Percentiles rank a stretch among this genome's conserved stretches.
phyloP scores from a whole-genome alignment of 2,329 filamentous ascomycete species.

The Pseudopithomyces maydicus region DNA sequence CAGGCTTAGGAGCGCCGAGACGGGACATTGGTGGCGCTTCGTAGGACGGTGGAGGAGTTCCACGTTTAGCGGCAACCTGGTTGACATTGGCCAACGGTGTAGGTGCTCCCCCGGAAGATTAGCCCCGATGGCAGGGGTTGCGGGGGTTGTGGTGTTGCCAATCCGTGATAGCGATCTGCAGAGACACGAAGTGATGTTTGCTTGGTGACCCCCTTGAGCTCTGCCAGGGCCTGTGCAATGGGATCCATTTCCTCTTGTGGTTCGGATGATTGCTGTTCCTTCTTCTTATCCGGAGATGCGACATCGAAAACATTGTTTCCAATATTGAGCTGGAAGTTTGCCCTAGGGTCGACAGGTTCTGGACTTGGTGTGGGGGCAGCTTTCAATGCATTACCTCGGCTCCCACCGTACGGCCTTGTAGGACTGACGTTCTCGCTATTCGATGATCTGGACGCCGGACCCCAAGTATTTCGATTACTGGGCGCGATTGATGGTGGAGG shows the following conservation, averaged over 20 bases:
- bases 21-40: constrained; percentile 74
- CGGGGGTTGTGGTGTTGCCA: constrained; percentile 74
- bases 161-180: constrained; percentile 94
- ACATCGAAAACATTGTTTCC: constrained; percentile 97
- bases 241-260: constrained; percentile 74
- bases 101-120: constrained; percentile 49
- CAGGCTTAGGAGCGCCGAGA: constrained; percentile 86
- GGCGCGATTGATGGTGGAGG: constrained; percentile 47
- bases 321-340: constrained; percentile 90
- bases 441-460: constrained; percentile 45
- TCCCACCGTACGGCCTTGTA: constrained; percentile 46
- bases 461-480: constrained; percentile 60
- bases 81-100: constrained; percentile 52
- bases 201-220: constrained; percentile 87
- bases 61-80: constrained; percentile 64
- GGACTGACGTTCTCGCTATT: constrained; percentile 51
- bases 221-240: constrained; percentile 88
- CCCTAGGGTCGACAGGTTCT: constrained; percentile 88
- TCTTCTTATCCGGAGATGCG: constrained; percentile 68
- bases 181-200: constrained; percentile 82
- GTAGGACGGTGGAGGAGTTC: constrained; percentile 87
- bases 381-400: constrained; percentile 35
- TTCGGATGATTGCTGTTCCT: constrained; percentile 53
- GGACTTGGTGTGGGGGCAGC: constrained; percentile 51
- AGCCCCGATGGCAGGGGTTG: constrained; percentile 45